Evolutionary conservation across 768 basidiomycete genomes (phyloP).

Genomic region (Tylopilus sp.): DNA sequence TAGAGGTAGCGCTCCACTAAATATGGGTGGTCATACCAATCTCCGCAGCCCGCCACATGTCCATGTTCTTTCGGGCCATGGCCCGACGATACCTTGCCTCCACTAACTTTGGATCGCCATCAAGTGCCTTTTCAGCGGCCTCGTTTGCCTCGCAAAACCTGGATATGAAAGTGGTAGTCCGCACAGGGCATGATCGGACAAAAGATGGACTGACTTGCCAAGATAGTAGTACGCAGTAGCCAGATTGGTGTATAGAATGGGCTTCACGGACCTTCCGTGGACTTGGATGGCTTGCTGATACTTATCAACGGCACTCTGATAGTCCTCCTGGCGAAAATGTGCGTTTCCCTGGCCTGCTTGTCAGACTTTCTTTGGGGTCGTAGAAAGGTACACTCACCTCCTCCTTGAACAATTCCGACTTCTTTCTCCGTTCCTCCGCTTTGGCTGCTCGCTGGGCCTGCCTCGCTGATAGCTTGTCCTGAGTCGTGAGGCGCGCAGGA

Average conservation of each 20-base stretch:
- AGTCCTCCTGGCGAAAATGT: conserved; percentile 37
- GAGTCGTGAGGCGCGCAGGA: not conserved
- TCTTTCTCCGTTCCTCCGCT: conserved; percentile 9
- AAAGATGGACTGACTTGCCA: conserved; percentile 26
- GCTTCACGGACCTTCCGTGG: conserved; percentile 32
- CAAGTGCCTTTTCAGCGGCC: conserved; percentile 25
- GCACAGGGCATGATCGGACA: too few relatives aligned
- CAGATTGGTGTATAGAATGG: conserved; percentile 40
- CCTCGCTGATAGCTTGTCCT: conserved; percentile 2
- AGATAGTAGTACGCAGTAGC: conserved; percentile 42
- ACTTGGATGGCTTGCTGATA: conserved; percentile 38
- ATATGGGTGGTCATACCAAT: conserved; percentile 13
- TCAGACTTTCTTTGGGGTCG: conserved; percentile 9
- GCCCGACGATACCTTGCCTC: conserved; percentile 36
- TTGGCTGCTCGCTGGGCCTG: conserved; percentile 12
- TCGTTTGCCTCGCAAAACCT: conserved; percentile 26
- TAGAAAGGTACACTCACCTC: conserved; percentile 13
- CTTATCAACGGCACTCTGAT: conserved; percentile 33
- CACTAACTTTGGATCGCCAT: conserved; percentile 24
- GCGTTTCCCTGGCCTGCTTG: conserved; percentile 35
- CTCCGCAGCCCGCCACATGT: conserved; percentile 10
- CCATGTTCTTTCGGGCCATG: conserved; percentile 27
- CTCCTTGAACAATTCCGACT: conserved; percentile 26
- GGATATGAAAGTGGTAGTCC: not conserved
- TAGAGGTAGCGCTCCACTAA: too few relatives aligned